These are phyloP conservation scores for Sclerotinia spermophila DNA, from an alignment of 2,329 filamentous ascomycete species.

Conservation along the genomic window DNA sequence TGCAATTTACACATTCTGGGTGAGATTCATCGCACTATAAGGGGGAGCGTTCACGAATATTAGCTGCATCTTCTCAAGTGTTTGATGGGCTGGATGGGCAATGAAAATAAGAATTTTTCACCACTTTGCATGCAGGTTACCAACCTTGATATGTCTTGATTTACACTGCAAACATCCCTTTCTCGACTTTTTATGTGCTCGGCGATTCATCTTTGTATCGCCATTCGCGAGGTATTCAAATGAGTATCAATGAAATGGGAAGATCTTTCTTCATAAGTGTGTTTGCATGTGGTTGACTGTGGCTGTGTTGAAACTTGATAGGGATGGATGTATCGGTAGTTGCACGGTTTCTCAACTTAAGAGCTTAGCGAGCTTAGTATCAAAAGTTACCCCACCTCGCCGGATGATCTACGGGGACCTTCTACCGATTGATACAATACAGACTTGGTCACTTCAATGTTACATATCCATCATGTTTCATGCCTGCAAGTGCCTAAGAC, in stretches of 20 bases:
- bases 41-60: neutral
- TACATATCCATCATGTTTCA: neutral
- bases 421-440: too few species aligned
- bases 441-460: too few species aligned
- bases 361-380: neutral
- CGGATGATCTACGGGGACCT: too few species aligned
- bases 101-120: neutral
- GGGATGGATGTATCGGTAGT: neutral
- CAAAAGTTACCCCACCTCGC: too few species aligned
- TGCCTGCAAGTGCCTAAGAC: neutral
- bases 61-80: neutral
- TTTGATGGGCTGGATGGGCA: neutral
- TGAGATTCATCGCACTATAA: conserved; percentile 29
- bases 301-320: neutral
- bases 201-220: conserved; percentile 17
- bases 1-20: conserved; percentile 24
- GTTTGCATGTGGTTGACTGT: neutral
- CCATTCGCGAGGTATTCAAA: neutral
- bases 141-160: conserved; percentile 29
- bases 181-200: conserved; percentile 29
- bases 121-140: neutral
- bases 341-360: neutral
- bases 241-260: neutral
- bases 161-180: conserved; percentile 29
- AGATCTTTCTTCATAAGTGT: neutral